phyloP scores from a whole-genome alignment of 2,329 filamentous ascomycete genomes.

The Calcarisporium arbuscula region DNA sequence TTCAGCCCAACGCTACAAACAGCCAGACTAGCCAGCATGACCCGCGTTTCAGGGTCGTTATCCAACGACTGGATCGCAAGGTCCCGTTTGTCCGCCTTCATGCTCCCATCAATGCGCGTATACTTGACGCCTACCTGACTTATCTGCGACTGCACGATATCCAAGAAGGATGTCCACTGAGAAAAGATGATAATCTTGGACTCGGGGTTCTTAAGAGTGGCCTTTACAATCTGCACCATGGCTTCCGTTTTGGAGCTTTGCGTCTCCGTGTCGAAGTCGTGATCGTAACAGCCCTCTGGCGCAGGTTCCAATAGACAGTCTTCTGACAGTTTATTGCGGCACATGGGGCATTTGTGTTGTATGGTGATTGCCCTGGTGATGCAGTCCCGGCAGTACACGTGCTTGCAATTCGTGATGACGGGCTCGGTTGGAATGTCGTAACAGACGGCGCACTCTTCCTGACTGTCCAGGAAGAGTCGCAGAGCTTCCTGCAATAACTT shows the following conservation, averaged over 20 bases:
- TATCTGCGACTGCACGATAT: conserved; percentile 65
- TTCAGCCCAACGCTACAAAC: conserved; percentile 85
- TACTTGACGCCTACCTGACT: conserved; percentile 53
- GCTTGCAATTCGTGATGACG: conserved; percentile 79
- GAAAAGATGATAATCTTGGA: conserved; percentile 71
- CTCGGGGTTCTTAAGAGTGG: conserved; percentile 54
- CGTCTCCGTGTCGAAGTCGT: conserved; percentile 53
- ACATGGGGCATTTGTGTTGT: conserved; percentile 80
- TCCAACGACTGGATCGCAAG: conserved; percentile 62
- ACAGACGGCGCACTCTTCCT: conserved; percentile 80
- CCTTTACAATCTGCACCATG: conserved; percentile 66
- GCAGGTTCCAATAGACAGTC: conserved; percentile 59
- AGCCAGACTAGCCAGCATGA: conserved; percentile 75
- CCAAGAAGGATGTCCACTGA: conserved; percentile 71
- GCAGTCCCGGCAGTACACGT: conserved; percentile 69
- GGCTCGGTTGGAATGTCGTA: conserved; percentile 65
- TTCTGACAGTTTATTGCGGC: conserved; percentile 61
- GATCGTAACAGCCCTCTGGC: conserved; percentile 41
- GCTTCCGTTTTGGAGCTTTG: conserved; percentile 80
- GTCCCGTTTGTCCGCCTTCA: conserved; percentile 67
- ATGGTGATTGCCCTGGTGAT: conserved; percentile 67
- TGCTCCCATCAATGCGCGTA: conserved; percentile 73
- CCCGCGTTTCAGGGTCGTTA: conserved; percentile 57
- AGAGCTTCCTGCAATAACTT: conserved; percentile 68
- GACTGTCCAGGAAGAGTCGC: conserved; percentile 68